These are phyloP conservation scores for Penicillium corylophilum DNA, from an alignment of 2,329 filamentous ascomycete genomes.

Conservation along the genomic window DNA sequence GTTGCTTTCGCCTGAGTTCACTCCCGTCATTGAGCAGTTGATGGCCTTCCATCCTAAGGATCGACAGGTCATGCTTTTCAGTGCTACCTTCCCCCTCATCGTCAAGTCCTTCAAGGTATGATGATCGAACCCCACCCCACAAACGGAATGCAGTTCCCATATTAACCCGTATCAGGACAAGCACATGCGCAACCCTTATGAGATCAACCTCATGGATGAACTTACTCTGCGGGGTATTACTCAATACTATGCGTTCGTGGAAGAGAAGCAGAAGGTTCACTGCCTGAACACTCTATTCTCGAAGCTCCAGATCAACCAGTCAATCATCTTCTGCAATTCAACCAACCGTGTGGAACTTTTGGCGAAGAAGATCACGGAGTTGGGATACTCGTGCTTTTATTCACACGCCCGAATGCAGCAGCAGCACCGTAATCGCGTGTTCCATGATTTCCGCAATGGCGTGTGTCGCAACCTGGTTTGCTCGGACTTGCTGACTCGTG, in stretches of 20 bases:
- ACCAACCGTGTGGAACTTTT: slow-evolving; percentile 96
- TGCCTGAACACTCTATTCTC: slow-evolving; percentile 98
- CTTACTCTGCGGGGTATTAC: slow-evolving; percentile 97
- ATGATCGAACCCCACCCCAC: slow-evolving; percentile 29
- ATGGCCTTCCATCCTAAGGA: slow-evolving; percentile 95
- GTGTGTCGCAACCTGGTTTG: slow-evolving; percentile 98
- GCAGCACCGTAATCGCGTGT: slow-evolving; percentile 93
- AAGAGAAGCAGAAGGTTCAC: slow-evolving; percentile 99
- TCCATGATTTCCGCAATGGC: slow-evolving; percentile 98
- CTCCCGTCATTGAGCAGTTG: slow-evolving; percentile 93
- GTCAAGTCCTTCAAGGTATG: slow-evolving; percentile 85
- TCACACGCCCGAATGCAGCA: slow-evolving; percentile 98
- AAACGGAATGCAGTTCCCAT: background rate
- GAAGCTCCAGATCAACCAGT: slow-evolving; percentile 99
- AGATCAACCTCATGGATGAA: slow-evolving; percentile 99
- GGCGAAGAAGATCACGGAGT: slow-evolving; percentile 98
- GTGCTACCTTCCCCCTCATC: slow-evolving; percentile 92
- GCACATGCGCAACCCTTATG: slow-evolving; percentile 93
- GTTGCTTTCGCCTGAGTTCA: slow-evolving; percentile 93
- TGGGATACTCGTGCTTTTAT: slow-evolving; percentile 99
- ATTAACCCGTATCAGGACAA: slow-evolving; percentile 63
- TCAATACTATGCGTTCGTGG: slow-evolving; percentile 98
- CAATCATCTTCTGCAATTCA: slow-evolving; percentile 99
- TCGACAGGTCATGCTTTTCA: slow-evolving; percentile 98
- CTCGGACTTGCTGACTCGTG: slow-evolving; percentile 93